These are phyloP conservation scores for Saturnispora gosingensis DNA, from an alignment of 805 yeast species.

Conservation along the genomic window DNA sequence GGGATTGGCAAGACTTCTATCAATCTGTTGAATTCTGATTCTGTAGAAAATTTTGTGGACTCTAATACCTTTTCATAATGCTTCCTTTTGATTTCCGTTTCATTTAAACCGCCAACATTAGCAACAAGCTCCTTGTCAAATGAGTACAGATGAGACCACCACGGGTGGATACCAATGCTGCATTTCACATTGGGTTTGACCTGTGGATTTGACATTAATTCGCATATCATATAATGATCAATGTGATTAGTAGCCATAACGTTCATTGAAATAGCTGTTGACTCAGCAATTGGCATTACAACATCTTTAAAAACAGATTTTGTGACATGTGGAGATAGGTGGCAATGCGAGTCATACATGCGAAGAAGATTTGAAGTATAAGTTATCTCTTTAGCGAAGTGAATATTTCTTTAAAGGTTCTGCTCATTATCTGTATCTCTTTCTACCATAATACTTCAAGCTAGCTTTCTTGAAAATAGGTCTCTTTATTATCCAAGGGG, in stretches of 20 bases:
- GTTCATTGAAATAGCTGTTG: constrained; percentile 11
- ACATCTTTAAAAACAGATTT: neutral
- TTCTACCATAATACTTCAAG: neutral
- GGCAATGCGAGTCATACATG: constrained; percentile 34
- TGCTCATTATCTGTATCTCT: neutral
- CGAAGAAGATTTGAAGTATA: neutral
- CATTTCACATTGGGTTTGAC: constrained; percentile 27
- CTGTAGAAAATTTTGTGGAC: constrained; percentile 25
- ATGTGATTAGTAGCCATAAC: constrained; percentile 42
- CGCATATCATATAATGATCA: constrained; percentile 26
- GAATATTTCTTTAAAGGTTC: neutral
- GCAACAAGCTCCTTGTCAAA: constrained; percentile 13
- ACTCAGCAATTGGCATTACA: constrained; percentile 1
- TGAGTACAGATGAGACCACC: constrained; percentile 69
- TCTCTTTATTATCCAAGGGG: neutral
- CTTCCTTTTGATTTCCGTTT: neutral
- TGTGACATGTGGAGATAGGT: constrained; percentile 23
- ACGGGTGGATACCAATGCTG: constrained; percentile 80
- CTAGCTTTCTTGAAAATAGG: neutral
- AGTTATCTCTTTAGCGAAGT: neutral
- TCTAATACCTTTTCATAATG: constrained; percentile 55
- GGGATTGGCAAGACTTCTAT: constrained; percentile 51
- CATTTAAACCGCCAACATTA: constrained; percentile 1
- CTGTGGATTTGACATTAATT: constrained; percentile 8
- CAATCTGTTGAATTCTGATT: constrained; percentile 24